Percentiles rank a stretch among this genome's conserved stretches.
Conservation (phyloP, 2,329 filamentous ascomycete genomes). For the Periconia sp. region DNA sequence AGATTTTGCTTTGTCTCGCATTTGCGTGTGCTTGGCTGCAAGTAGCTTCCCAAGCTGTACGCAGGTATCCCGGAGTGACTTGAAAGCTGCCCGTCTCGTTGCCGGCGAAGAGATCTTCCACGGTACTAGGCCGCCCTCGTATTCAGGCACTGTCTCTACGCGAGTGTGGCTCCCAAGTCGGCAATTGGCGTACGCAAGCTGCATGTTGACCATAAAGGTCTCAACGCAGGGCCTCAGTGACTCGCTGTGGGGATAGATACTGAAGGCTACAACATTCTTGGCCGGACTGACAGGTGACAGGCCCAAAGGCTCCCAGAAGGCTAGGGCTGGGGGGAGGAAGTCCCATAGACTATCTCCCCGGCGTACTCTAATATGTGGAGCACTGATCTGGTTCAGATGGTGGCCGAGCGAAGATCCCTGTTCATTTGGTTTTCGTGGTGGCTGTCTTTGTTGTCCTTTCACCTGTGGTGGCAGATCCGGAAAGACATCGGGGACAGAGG, state of each 20-base stretch:
- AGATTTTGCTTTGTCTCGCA: constrained; percentile 46
- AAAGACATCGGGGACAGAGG: constrained; percentile 56
- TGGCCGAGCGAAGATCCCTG: constrained; percentile 29
- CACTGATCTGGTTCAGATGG: constrained; percentile 57
- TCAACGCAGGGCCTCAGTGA: constrained; percentile 67
- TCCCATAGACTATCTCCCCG: constrained; percentile 73
- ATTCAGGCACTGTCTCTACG: constrained; percentile 46
- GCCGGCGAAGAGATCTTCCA: constrained; percentile 23
- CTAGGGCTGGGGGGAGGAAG: constrained; percentile 73
- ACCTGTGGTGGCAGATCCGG: constrained; percentile 35
- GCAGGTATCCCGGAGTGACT: constrained; percentile 41
- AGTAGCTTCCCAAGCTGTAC: constrained; percentile 50
- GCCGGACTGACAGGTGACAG: constrained; percentile 72
- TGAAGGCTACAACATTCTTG: constrained; percentile 75
- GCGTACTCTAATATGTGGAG: constrained; percentile 75
- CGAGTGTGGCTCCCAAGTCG: constrained; percentile 71
- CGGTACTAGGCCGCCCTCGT: constrained; percentile 41
- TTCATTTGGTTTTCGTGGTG: constrained; percentile 40
- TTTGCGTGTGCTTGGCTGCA: constrained; percentile 39
- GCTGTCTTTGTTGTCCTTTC: constrained; percentile 43
- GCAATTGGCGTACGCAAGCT: constrained; percentile 74
- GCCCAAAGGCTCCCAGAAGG: constrained; percentile 83
- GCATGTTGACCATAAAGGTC: constrained; percentile 71
- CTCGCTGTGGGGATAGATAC: constrained; percentile 71
- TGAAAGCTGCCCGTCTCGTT: constrained; percentile 32